Evolutionary conservation across 768 basidiomycete genomes (phyloP), one percentile per base, ranked within the genome.

Genomic region (Hydnum rufescens): DNA sequence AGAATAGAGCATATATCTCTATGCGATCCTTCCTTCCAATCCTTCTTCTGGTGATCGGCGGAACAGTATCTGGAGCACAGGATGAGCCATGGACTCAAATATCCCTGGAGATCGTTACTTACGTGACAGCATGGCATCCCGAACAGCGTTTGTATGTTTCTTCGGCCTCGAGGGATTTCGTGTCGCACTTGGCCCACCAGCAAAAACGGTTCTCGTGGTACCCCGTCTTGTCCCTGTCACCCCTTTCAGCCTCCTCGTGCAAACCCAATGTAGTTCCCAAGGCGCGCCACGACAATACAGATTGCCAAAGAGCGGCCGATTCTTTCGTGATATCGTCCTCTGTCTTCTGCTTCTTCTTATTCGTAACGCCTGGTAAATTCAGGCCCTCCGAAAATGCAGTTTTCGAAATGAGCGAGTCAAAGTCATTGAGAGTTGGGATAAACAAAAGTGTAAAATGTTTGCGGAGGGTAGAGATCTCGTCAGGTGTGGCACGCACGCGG

Each of bases 141-240:
- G 44, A 47, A 26, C 44, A 47, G 8, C 44, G 8, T 25, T 47
- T 47, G 44, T 47, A 47, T 28, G 44, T 26, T 25, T 47, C 44
- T 13, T 16, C 13, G 26, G 13, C 25, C 16, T 47, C 44, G 19
- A 8, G 8, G 8, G 34, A 8, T 28, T 47, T 47, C 8, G 44
- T 47, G 25, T 47, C 44, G 44, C 44, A 47, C 25, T 47, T 47
- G 44, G 13, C 8, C 44, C 44, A 47, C 44, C 44, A 47, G 44
- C 44, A 47, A 13, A 47, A 13, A 16, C 26, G 13, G 8, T 16
- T 25, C 34, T 39, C 19, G 26, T 13, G 8, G 26, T 47, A 13
- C 8, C 13, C 26, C 13, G 25, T 26, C 16, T 16, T 25, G 16
- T 28, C 44, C 26, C 25, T 16, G 8, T 13, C 44, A 13, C 44